A percentile compares a stretch with the other conserved stretches of the same genome.
Conservation (phyloP, 768 basidiomycete genomes). For the Myochromella boudieri region DNA sequence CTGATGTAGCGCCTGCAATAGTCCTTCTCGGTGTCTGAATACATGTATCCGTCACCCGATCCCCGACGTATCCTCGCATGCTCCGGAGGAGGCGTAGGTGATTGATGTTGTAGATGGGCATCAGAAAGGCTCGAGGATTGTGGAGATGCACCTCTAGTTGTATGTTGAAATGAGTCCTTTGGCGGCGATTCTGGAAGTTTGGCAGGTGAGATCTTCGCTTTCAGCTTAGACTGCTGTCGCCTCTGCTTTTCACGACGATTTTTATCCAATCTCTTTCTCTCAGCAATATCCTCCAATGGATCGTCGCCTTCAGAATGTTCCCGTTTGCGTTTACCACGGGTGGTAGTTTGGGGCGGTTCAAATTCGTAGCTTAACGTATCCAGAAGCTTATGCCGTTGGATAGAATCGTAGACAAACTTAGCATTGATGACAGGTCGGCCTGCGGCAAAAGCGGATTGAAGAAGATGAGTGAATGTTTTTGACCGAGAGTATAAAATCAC, state of each 20-base stretch:
- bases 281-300: not conserved
- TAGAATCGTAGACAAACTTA: slow-evolving; percentile 53
- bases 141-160: not conserved
- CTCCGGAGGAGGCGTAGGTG: slow-evolving; percentile 49
- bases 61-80: slow-evolving; percentile 28
- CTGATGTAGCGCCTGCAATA: slow-evolving; percentile 46
- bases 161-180: not conserved
- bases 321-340: slow-evolving; percentile 21
- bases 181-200: not conserved
- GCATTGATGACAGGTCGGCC: slow-evolving; percentile 50
- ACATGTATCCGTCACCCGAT: slow-evolving; percentile 32
- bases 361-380: slow-evolving; percentile 46
- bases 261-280: slow-evolving; percentile 15
- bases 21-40: slow-evolving; percentile 50
- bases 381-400: slow-evolving; percentile 41
- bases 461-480: slow-evolving; percentile 48
- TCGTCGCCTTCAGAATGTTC: slow-evolving; percentile 11
- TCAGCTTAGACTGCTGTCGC: slow-evolving; percentile 13
- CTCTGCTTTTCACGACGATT: slow-evolving; percentile 12
- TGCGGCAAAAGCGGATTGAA: slow-evolving; percentile 30
- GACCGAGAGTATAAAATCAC: slow-evolving; percentile 55
- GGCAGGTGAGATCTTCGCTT: not conserved
- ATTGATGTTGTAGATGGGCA: slow-evolving; percentile 19
- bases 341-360: slow-evolving; percentile 22
- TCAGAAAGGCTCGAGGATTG: not conserved